Evolutionary conservation across 1,284 basidiomycete genomes (phyloP).

Genomic region (Moniliophthora roreri): DNA sequence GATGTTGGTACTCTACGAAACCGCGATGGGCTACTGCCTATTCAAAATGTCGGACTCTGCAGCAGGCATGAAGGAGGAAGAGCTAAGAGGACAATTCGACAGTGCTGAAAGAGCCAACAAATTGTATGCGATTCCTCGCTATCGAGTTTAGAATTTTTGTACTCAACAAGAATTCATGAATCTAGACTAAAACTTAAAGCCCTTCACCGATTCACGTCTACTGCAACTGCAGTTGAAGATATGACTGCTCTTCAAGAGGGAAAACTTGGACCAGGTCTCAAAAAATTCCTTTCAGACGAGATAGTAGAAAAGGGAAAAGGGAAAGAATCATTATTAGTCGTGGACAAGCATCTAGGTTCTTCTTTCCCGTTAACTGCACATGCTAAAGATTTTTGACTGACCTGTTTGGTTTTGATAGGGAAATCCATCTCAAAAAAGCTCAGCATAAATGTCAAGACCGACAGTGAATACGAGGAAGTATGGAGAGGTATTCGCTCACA

Average conservation of each 20-base stretch:
- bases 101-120: conserved; percentile 89
- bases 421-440: conserved; percentile 92
- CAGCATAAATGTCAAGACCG: conserved; percentile 80
- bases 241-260: conserved; percentile 91
- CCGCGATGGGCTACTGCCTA: conserved; percentile 92
- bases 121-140: conserved; percentile 60
- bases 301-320: conserved; percentile 86
- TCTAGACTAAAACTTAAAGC: conserved; percentile 89
- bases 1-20: conserved; percentile 84
- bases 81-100: conserved; percentile 92
- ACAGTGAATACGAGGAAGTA: conserved; percentile 64
- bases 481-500: conserved; percentile 96
- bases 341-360: conserved; percentile 90
- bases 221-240: conserved; percentile 98
- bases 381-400: not conserved
- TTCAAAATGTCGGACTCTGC: conserved; percentile 94
- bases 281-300: conserved; percentile 91
- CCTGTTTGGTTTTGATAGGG: conserved; percentile 39
- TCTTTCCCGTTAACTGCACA: conserved; percentile 27
- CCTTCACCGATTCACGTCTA: conserved; percentile 95
- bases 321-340: conserved; percentile 86
- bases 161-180: not conserved
- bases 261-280: conserved; percentile 90
- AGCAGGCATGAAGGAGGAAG: conserved; percentile 77
- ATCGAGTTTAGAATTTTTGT: not conserved